These are phyloP conservation scores for Cystobasidium ongulense DNA, from an alignment of 768 basidiomycete genomes.

Conservation along the genomic window DNA sequence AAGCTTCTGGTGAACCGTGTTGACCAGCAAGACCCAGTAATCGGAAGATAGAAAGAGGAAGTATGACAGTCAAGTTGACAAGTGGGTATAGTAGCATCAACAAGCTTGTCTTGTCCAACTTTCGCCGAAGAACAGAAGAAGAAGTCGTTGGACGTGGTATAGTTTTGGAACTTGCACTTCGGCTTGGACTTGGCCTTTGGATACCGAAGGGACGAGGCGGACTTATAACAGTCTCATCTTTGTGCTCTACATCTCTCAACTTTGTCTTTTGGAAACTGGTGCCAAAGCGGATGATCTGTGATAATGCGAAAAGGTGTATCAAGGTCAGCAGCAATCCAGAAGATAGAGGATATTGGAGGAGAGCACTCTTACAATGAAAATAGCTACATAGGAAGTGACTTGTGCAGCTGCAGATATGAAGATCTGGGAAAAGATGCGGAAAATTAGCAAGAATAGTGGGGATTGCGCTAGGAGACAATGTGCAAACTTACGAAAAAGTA, in stretches of 20 bases:
- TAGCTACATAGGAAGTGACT: slow-evolving; percentile 1
- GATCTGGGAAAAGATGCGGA: slow-evolving; percentile 16
- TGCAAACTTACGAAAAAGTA: slow-evolving; percentile 26
- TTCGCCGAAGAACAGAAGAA: neutral
- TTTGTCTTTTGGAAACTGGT: neutral
- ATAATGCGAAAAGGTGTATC: neutral
- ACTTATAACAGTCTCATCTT: neutral
- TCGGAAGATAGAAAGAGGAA: slow-evolving; percentile 22
- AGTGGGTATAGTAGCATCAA: slow-evolving; percentile 18
- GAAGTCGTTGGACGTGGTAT: neutral
- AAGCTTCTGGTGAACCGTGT: slow-evolving; percentile 8
- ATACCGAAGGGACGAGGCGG: slow-evolving; percentile 14
- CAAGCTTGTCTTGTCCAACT: slow-evolving; percentile 16
- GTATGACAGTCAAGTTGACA: slow-evolving; percentile 15
- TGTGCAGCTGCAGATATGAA: slow-evolving; percentile 17
- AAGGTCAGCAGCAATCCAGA: neutral
- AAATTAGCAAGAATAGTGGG: neutral
- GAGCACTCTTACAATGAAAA: slow-evolving; percentile 19
- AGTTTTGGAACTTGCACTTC: neutral
- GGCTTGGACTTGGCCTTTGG: neutral
- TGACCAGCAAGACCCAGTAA: slow-evolving; percentile 7
- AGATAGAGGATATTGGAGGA: neutral
- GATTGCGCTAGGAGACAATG: neutral
- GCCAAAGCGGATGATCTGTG: slow-evolving; percentile 22
- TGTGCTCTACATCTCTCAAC: neutral